Percentiles rank a stretch among this genome's conserved stretches.
Conservation (phyloP, 2,329 filamentous ascomycete genomes). For the Elsinoe batatas region DNA sequence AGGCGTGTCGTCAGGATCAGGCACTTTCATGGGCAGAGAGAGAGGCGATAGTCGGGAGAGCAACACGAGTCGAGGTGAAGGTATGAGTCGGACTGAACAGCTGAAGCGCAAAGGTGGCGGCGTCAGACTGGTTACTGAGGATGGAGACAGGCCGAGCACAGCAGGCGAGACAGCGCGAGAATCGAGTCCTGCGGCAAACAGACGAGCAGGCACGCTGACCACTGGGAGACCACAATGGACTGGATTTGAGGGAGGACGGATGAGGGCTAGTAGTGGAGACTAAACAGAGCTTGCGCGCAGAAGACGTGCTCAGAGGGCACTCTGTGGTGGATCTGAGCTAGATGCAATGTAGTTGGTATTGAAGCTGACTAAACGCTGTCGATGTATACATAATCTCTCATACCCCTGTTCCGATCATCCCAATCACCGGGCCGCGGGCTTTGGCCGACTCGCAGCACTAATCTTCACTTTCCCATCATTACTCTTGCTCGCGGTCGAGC, state of each 20-base stretch:
- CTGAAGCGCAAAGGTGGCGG: conserved; percentile 16
- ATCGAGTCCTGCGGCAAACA: conserved; percentile 7
- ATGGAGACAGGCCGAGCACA: conserved; percentile 7
- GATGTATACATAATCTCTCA: too few relatives aligned
- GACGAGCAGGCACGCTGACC: neutral
- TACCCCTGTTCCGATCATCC: too few relatives aligned
- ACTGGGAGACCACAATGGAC: neutral
- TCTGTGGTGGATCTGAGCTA: too few relatives aligned
- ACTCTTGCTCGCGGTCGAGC: too few relatives aligned
- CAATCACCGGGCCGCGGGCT: too few relatives aligned
- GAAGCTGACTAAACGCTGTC: too few relatives aligned
- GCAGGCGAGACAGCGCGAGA: neutral
- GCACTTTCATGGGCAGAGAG: conserved; percentile 5
- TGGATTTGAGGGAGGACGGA: neutral
- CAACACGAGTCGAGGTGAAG: conserved; percentile 1
- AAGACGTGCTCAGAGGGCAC: neutral
- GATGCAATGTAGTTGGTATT: too few relatives aligned
- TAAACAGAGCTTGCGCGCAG: neutral
- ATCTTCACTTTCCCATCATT: too few relatives aligned
- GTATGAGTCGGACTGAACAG: conserved; percentile 12
- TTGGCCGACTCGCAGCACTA: too few relatives aligned
- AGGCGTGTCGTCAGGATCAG: neutral
- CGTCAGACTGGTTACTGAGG: conserved; percentile 15
- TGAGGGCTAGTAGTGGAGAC: conserved; percentile 8
- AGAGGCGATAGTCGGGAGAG: conserved; percentile 10